Evolutionary conservation across 2,329 filamentous ascomycete genomes (phyloP).

Genomic region (Ophiostoma populinum): DNA sequence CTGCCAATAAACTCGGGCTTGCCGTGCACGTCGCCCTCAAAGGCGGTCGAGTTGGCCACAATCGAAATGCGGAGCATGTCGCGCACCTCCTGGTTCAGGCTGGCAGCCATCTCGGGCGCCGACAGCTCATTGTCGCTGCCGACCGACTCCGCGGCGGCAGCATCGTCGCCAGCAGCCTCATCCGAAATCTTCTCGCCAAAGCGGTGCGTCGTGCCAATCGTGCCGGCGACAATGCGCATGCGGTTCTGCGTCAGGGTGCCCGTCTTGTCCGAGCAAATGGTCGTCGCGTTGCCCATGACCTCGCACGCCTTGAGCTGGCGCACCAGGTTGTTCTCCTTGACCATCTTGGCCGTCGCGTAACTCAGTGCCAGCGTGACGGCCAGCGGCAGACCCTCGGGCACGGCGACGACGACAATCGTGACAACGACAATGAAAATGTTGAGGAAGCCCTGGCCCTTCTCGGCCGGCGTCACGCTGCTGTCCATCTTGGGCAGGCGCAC

Average conservation of each 20-base stretch:
- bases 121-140: slow-evolving; percentile 18
- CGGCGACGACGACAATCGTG: slow-evolving; percentile 64
- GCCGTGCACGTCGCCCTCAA: slow-evolving; percentile 56
- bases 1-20: slow-evolving; percentile 52
- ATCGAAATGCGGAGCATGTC: slow-evolving; percentile 42
- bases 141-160: background rate
- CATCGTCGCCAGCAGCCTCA: slow-evolving; percentile 5
- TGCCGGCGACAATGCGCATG: slow-evolving; percentile 48
- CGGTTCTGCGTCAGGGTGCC: slow-evolving; percentile 52
- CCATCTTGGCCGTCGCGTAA: slow-evolving; percentile 61
- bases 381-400: slow-evolving; percentile 60
- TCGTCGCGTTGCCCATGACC: slow-evolving; percentile 54
- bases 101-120: slow-evolving; percentile 28
- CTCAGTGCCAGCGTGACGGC: slow-evolving; percentile 64
- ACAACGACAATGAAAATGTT: slow-evolving; percentile 64
- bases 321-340: slow-evolving; percentile 62
- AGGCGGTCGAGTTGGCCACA: slow-evolving; percentile 54
- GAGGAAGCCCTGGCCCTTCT: slow-evolving; percentile 65
- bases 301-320: slow-evolving; percentile 63
- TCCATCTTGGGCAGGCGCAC: slow-evolving; percentile 39
- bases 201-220: slow-evolving; percentile 35
- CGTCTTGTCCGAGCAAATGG: slow-evolving; percentile 51
- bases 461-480: slow-evolving; percentile 36
- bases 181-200: slow-evolving; percentile 27
- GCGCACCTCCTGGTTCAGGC: slow-evolving; percentile 29